phyloP scores from a whole-genome alignment of 2,329 filamentous ascomycete species.

The Exophiala viscosa region DNA sequence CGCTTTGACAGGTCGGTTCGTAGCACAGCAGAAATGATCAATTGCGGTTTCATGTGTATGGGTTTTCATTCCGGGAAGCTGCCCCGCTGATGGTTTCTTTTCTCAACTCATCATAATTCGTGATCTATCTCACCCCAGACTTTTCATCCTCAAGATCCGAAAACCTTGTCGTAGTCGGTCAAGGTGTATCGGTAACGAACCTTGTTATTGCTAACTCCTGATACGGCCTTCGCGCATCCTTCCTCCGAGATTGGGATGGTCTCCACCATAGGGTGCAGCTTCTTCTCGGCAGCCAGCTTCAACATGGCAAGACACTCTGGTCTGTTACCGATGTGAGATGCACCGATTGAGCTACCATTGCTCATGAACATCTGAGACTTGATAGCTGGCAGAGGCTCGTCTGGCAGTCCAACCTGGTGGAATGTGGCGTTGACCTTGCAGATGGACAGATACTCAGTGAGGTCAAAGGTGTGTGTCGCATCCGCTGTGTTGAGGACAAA shows the following conservation, averaged over 20 bases:
- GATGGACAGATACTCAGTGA: slow-evolving; percentile 50
- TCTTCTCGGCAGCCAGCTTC: slow-evolving; percentile 65
- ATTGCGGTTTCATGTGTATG: not conserved
- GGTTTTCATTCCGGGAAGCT: too few species aligned
- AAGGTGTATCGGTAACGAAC: slow-evolving; percentile 66
- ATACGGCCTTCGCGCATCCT: slow-evolving; percentile 66
- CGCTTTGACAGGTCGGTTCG: slow-evolving; percentile 1
- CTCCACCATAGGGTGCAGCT: slow-evolving; percentile 64
- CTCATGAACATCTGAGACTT: slow-evolving; percentile 69
- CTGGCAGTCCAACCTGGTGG: slow-evolving; percentile 57
- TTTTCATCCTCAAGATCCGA: slow-evolving; percentile 41
- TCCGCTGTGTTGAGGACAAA: slow-evolving; percentile 71
- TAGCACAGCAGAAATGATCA: not conserved
- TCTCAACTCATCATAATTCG: not conserved
- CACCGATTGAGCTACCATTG: slow-evolving; percentile 70
- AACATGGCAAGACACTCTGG: slow-evolving; percentile 70
- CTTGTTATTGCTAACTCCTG: slow-evolving; percentile 66
- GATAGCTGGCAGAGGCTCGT: slow-evolving; percentile 66
- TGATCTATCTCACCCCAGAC: not conserved
- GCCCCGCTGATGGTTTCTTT: too few species aligned
- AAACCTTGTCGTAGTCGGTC: slow-evolving; percentile 62
- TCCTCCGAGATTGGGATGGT: slow-evolving; percentile 69
- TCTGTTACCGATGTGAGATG: slow-evolving; percentile 67
- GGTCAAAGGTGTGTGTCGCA: slow-evolving; percentile 65
- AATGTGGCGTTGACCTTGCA: slow-evolving; percentile 54